Percentiles rank a stretch among this genome's conserved stretches.
Evolutionary conservation across 306 rosid genomes (phyloP).

Genomic region (Cucumis hystrix): DNA sequence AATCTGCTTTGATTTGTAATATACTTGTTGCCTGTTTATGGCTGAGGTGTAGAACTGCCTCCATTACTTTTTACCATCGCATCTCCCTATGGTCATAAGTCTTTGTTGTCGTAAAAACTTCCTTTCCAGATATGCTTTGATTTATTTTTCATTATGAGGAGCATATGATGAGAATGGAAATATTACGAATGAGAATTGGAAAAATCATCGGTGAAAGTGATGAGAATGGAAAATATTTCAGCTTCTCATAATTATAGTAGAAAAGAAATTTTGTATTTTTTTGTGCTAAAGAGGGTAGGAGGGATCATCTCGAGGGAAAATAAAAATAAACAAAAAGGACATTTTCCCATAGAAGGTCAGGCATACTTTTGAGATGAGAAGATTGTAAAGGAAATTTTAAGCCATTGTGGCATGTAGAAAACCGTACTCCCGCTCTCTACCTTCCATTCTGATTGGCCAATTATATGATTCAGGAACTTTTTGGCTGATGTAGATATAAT

Average conservation of each 20-base stretch:
- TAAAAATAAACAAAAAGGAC: not conserved
- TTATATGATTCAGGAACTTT: slow-evolving; percentile 98
- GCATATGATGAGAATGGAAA: not conserved
- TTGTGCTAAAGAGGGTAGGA: not conserved
- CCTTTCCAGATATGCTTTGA: not conserved
- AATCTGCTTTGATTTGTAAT: not conserved
- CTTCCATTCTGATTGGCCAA: slow-evolving; percentile 64
- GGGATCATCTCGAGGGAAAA: not conserved
- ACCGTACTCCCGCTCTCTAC: slow-evolving; percentile 8
- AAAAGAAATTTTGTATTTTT: not conserved
- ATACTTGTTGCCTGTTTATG: not conserved
- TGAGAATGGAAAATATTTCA: not conserved
- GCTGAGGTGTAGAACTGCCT: not conserved
- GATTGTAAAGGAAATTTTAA: not conserved
- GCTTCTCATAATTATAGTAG: not conserved
- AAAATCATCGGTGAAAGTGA: not conserved
- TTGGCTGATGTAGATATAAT: slow-evolving; percentile 97
- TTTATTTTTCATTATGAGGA: not conserved
- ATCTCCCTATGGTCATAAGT: not conserved
- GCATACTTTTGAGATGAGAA: not conserved
- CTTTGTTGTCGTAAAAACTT: not conserved
- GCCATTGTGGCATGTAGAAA: not conserved
- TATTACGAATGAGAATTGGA: not conserved
- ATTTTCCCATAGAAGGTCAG: not conserved
- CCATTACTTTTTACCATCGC: not conserved